These are phyloP conservation scores for Camelina sativa DNA, from an alignment of 345 rosid genomes.

Conservation along the genomic window DNA sequence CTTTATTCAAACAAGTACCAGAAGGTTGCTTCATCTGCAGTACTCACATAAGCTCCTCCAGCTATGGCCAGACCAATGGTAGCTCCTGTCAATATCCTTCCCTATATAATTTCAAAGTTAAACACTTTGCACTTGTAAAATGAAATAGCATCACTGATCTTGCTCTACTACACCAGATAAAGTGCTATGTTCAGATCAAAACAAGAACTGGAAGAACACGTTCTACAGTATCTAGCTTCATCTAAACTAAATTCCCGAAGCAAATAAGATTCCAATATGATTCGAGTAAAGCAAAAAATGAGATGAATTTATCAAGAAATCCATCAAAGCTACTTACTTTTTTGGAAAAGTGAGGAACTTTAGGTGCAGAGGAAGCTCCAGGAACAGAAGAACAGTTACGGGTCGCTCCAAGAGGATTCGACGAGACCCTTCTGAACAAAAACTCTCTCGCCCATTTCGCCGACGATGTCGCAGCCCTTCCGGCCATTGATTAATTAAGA, in stretches of 20 bases:
- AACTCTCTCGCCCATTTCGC: conserved; percentile 53
- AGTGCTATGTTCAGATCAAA: background rate
- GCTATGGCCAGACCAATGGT: conserved; percentile 81
- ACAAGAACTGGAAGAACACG: background rate
- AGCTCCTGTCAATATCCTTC: conserved; percentile 83
- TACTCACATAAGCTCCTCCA: conserved; percentile 49
- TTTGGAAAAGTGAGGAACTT: conserved; percentile 82
- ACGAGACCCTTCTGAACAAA: conserved; percentile 45
- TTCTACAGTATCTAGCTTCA: background rate
- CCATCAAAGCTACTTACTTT: conserved; percentile 50
- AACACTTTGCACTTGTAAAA: background rate
- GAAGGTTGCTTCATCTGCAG: conserved; percentile 95
- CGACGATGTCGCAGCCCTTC: conserved; percentile 44
- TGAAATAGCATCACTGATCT: background rate
- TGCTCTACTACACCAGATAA: conserved; percentile 11
- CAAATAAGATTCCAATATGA: conserved; percentile 29
- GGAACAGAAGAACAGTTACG: conserved; percentile 57
- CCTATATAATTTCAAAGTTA: conserved; percentile 49
- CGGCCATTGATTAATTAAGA: conserved; percentile 54
- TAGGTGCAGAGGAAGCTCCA: conserved; percentile 54
- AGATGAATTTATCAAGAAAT: conserved; percentile 2
- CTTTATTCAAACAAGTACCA: conserved; percentile 58
- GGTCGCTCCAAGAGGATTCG: conserved; percentile 47
- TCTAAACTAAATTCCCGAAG: background rate
- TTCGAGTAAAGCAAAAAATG: background rate